Evolutionary conservation across 1,139 yeast genomes (phyloP).

Genomic region (Candida gigantensis): DNA sequence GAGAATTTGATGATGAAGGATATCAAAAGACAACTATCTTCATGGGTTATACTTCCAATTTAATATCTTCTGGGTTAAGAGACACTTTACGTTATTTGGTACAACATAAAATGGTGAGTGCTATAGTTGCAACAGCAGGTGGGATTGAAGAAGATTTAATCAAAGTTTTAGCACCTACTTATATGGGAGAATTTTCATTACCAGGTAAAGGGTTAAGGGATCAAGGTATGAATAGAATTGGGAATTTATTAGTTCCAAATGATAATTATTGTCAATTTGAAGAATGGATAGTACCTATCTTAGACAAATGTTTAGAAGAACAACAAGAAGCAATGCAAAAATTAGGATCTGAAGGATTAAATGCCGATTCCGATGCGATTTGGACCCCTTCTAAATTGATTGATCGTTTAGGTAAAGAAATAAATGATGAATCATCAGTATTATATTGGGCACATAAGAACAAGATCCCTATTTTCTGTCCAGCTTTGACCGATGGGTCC

Average conservation of each 20-base stretch:
- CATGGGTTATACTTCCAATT: constrained; percentile 95
- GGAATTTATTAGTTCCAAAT: constrained; percentile 93
- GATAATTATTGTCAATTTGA: constrained; percentile 97
- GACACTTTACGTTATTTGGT: constrained; percentile 87
- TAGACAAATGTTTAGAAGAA: constrained; percentile 84
- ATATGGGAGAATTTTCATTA: constrained; percentile 83
- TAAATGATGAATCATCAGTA: constrained; percentile 90
- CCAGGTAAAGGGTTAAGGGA: constrained; percentile 84
- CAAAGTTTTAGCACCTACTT: constrained; percentile 94
- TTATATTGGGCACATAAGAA: constrained; percentile 98
- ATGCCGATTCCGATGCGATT: constrained; percentile 45
- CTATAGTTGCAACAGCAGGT: constrained; percentile 94
- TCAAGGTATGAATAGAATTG: constrained; percentile 96
- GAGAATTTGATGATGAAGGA: constrained; percentile 78
- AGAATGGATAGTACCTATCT: constrained; percentile 96
- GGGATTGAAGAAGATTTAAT: constrained; percentile 97
- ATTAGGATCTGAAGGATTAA: constrained; percentile 59
- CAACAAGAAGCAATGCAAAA: constrained; percentile 69
- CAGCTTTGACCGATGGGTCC: constrained; percentile 96
- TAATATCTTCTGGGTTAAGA: constrained; percentile 91
- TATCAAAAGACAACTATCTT: constrained; percentile 86
- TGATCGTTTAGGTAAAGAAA: constrained; percentile 92
- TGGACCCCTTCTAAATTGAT: constrained; percentile 96
- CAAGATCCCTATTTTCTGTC: constrained; percentile 93
- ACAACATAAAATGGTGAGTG: constrained; percentile 91